These are phyloP conservation scores for Verticillium klebahnii DNA, from an alignment of 2,329 filamentous ascomycete genomes.

Conservation along the genomic window DNA sequence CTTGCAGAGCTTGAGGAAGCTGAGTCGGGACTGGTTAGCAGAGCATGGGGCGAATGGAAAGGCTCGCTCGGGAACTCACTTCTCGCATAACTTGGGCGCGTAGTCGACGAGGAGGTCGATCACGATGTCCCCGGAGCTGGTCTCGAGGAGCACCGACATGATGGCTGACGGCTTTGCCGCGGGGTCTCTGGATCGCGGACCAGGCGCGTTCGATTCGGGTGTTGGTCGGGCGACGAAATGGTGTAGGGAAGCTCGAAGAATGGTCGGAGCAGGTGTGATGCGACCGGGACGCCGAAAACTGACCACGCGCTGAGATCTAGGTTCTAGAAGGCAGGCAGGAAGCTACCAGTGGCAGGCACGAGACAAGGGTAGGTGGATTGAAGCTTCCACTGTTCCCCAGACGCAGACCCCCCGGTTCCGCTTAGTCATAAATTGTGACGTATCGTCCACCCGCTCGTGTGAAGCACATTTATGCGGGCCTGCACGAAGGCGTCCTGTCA, in stretches of 20 bases:
- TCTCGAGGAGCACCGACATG: slow-evolving; percentile 95
- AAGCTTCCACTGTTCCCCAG: background rate
- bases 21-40: slow-evolving; percentile 55
- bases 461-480: too few relatives aligned
- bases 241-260: too few relatives aligned
- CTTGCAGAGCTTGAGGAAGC: slow-evolving; percentile 98
- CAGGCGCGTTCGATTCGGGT: background rate
- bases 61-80: slow-evolving; percentile 55
- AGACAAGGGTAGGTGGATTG: background rate
- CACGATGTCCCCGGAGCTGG: slow-evolving; percentile 87
- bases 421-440: background rate
- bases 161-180: background rate
- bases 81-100: slow-evolving; percentile 88
- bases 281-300: too few relatives aligned
- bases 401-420: background rate
- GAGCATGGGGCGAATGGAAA: slow-evolving; percentile 12
- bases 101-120: slow-evolving; percentile 88
- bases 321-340: background rate
- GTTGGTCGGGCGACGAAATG: background rate
- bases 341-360: background rate
- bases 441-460: background rate
- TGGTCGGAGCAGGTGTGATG: too few relatives aligned
- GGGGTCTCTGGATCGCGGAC: background rate
- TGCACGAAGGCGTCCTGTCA: too few relatives aligned
- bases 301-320: background rate